Percentiles rank a stretch among this genome's conserved stretches.
Conservation (phyloP, 148 eudicot genomes). For the Suaeda aralocaspica region DNA sequence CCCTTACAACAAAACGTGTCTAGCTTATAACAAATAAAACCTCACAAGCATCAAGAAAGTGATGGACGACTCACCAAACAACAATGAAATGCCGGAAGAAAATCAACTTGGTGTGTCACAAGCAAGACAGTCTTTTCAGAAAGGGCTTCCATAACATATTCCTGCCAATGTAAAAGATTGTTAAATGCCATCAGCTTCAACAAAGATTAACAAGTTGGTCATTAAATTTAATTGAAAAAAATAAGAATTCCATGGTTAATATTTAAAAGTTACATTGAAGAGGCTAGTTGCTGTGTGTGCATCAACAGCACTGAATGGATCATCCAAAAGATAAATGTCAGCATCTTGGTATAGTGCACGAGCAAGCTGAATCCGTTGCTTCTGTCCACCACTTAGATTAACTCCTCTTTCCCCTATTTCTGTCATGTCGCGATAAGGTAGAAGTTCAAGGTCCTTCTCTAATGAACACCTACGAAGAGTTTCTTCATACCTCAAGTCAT, state of each 20-base stretch:
- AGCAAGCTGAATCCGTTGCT: slow-evolving; percentile 94
- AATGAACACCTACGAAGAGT: slow-evolving; percentile 69
- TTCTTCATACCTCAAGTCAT: slow-evolving; percentile 59
- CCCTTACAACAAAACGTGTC: no score
- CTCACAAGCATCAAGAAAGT: neutral
- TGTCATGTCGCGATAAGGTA: slow-evolving; percentile 80
- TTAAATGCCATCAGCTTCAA: no score
- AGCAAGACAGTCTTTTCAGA: slow-evolving; percentile 75
- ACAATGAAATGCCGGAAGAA: slow-evolving; percentile 77
- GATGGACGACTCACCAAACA: slow-evolving; percentile 60
- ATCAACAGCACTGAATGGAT: slow-evolving; percentile 99
- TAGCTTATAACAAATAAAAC: no score
- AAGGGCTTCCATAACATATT: slow-evolving; percentile 82
- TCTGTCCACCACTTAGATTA: slow-evolving; percentile 93
- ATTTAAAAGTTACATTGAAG: slow-evolving; percentile 45
- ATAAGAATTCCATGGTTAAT: neutral
- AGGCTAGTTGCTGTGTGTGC: slow-evolving; percentile 88
- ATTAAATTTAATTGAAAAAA: no score
- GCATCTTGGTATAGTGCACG: slow-evolving; percentile 88
- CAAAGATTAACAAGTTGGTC: neutral
- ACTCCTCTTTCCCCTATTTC: slow-evolving; percentile 98
- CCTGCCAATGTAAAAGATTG: slow-evolving; percentile 44
- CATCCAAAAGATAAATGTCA: slow-evolving; percentile 85
- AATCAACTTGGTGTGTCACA: slow-evolving; percentile 96
- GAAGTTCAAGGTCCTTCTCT: slow-evolving; percentile 76